Evolutionary conservation across 306 rosid species (phyloP), one percentile per base, ranked within the genome.

Genomic region (cucumber (Cucumis sativus)): DNA sequence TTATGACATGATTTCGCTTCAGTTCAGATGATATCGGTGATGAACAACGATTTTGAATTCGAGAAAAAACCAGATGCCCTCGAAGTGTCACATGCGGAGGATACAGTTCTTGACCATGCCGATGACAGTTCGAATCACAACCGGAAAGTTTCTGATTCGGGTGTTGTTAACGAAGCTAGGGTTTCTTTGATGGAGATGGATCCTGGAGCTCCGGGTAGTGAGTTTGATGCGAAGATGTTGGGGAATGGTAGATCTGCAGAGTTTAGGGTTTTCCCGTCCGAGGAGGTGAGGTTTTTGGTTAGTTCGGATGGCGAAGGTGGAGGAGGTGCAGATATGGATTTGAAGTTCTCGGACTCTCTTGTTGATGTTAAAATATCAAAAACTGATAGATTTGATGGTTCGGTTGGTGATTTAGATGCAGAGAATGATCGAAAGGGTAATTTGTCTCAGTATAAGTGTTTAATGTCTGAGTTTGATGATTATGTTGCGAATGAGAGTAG

Each of bases 381-480:
- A 68, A 79, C 77, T 20, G 83, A 64, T 72, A 63, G 77, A 18
- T 63, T 60, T 28, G 83, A 78, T 43, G 81, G 71, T 54, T 61
- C 77, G 28, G 59, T 59, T 8, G 84, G 16, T 55, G 43, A 80
- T 35, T 72, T 43, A 20, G 79, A 80, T 70, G 76, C 73, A 35
- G 63, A 15, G 60, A 71, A 49, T 59, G 76, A 71, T 47, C 60
- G 58, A 70, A 85, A 56, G 17, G 62, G 78, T 63, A 6, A 54
- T 21, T 81, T 63, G 40, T 88, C 85, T 15, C 86, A 81, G 81
- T 82, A 77, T 55, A 85, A 83, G 51, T 87, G 87, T 11, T 71
- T 90, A 85, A 79, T 95, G 55, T 78, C 88, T 0, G 97, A 92
- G 79, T 94, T 94, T 28, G 98, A 94, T 43, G 95, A 87, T 20